Conservation (phyloP, 1,139 yeast genomes). For the Neolecta irregularis region DNA sequence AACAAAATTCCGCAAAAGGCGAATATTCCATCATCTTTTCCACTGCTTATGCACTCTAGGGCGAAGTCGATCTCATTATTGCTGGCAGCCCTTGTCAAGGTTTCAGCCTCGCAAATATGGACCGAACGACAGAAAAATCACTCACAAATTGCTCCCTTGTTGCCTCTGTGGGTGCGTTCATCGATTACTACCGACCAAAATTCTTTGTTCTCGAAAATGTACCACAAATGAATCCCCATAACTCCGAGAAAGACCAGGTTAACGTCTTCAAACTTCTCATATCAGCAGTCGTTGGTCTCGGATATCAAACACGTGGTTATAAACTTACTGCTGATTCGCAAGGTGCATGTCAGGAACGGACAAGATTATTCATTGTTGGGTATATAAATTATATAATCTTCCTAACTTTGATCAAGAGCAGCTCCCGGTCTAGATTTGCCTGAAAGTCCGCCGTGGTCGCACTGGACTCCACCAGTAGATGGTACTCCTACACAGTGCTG, state of each 20-base stretch:
- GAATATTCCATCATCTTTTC: too few relatives aligned
- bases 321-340: constrained; percentile 1
- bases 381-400: too few relatives aligned
- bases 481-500: background rate
- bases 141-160: constrained; percentile 5
- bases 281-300: constrained; percentile 2
- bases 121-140: background rate
- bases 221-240: background rate
- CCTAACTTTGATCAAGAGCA: background rate
- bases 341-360: constrained; percentile 3
- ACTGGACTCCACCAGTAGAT: too few relatives aligned
- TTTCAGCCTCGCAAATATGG: constrained; percentile 3
- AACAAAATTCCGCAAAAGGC: background rate
- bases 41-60: too few relatives aligned
- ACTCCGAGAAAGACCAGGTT: constrained; percentile 1
- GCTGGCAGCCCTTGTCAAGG: constrained; percentile 8
- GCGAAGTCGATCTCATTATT: constrained; percentile 4
- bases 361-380: constrained; percentile 5
- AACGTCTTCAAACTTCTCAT: constrained; percentile 4
- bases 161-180: constrained; percentile 5
- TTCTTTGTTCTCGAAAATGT: constrained; percentile 6
- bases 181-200: constrained; percentile 6
- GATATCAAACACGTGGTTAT: constrained; percentile 4
- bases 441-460: constrained; percentile 2
- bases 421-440: constrained; percentile 4